These are phyloP conservation scores for Pseudogymnoascus sp. DNA, from an alignment of 2,329 filamentous ascomycete species.

Conservation along the genomic window DNA sequence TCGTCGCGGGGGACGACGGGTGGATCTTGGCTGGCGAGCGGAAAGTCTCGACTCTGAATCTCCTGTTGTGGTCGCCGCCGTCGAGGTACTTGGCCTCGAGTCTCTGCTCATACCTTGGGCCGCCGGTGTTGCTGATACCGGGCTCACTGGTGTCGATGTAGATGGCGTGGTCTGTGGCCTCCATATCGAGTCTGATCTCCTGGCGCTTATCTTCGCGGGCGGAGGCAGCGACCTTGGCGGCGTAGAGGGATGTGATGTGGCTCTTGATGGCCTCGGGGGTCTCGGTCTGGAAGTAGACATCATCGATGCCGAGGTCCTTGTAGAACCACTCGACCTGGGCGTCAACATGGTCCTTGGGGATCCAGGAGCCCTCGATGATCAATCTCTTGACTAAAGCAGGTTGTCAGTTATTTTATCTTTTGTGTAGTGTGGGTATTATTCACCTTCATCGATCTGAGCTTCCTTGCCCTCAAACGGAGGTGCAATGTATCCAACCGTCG, in stretches of 20 bases:
- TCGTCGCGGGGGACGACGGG: slow-evolving; percentile 61
- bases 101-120: slow-evolving; percentile 87
- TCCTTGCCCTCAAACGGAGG: slow-evolving; percentile 89
- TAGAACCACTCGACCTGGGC: slow-evolving; percentile 95
- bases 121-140: slow-evolving; percentile 64
- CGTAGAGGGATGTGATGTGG: slow-evolving; percentile 93
- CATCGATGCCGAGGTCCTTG: slow-evolving; percentile 92
- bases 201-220: slow-evolving; percentile 88
- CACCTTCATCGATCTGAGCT: slow-evolving; percentile 61
- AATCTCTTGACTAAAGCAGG: slow-evolving; percentile 61
- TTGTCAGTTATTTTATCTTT: background rate
- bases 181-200: slow-evolving; percentile 93
- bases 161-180: slow-evolving; percentile 87
- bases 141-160: slow-evolving; percentile 97
- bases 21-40: slow-evolving; percentile 78
- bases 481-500: slow-evolving; percentile 88
- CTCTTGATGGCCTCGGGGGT: slow-evolving; percentile 77
- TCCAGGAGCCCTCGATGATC: slow-evolving; percentile 73
- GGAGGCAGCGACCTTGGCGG: slow-evolving; percentile 90
- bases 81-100: slow-evolving; percentile 96
- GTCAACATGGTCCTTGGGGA: slow-evolving; percentile 75
- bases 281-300: slow-evolving; percentile 96
- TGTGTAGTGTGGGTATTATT: slow-evolving; percentile 5
- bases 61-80: slow-evolving; percentile 56
- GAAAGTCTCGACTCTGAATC: slow-evolving; percentile 95